Percentiles rank a stretch among this genome's conserved stretches.
Evolutionary conservation across 495 filamentous ascomycete genomes (phyloP).

Genomic region (Hypoxylon fuscum): DNA sequence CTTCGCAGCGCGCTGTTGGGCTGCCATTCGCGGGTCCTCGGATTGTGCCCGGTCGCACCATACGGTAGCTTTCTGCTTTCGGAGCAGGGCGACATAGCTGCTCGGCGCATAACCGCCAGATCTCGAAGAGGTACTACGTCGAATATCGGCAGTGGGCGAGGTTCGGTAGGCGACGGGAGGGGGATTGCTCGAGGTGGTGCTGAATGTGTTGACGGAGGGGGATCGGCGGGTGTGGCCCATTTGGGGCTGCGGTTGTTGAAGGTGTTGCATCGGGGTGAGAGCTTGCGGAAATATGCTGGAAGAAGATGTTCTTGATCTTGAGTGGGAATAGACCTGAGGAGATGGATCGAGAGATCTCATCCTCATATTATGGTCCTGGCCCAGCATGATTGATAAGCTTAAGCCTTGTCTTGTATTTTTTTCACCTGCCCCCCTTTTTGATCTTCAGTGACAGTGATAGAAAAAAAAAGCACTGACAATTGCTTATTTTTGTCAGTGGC

Average conservation of each 20-base stretch:
- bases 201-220: constrained; percentile 78
- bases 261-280: constrained; percentile 40
- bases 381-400: constrained; percentile 37
- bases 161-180: constrained; percentile 58
- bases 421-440: constrained; percentile 25
- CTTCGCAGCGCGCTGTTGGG: constrained; percentile 83
- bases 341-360: constrained; percentile 50
- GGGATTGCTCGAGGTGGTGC: constrained; percentile 67
- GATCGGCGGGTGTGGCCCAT: constrained; percentile 66
- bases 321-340: constrained; percentile 55
- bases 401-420: constrained; percentile 5
- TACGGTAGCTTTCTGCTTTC: constrained; percentile 96
- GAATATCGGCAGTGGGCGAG: constrained; percentile 67
- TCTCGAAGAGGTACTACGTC: constrained; percentile 75
- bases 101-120: constrained; percentile 70
- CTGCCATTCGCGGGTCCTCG: constrained; percentile 85
- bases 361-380: constrained; percentile 41
- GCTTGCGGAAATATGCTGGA: constrained; percentile 64
- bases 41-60: constrained; percentile 97
- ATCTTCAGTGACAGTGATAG: constrained; percentile 10
- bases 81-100: constrained; percentile 91
- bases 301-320: constrained; percentile 66
- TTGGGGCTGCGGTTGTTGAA: constrained; percentile 52
- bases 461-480: constrained; percentile 35
- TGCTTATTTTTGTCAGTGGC: constrained; percentile 34